Evolutionary conservation across 495 filamentous ascomycete species (phyloP), one percentile per base, ranked within the genome.

Genomic region (Daldinia childiae): DNA sequence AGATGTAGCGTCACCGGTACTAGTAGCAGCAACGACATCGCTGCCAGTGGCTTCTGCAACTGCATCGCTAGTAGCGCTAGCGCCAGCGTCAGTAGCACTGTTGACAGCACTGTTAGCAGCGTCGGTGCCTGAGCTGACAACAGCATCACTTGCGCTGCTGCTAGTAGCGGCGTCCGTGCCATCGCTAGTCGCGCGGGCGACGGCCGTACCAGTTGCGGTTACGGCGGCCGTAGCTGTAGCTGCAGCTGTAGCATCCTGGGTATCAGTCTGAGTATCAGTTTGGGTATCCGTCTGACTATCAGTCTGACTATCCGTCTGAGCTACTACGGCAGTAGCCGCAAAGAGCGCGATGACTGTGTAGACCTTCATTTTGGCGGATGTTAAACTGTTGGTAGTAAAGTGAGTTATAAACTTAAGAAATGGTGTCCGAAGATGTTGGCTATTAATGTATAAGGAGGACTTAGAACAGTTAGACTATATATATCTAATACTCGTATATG

Each of bases 291-390:
- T 29, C 26, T 58, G 39, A 8, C 59, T 62, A 43, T 62, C 45
- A 3, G 27, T 58, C 11, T 73, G 68, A 8, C 62, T 62, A 43
- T 64, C 39, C 3, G 27, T 62, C 12, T 73, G 71, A 38, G 72
- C 68, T 27, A 68, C 60, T n/a, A 66, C 66, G 41, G 73, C 62
- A 41, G 73, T 72, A 55, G 63, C 76, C 57, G 69, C 71, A 3
- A 73, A 27, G 26, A 73, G 57, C 7, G 61, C 48, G 21, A 73
- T 27, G n/a, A 58, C 56, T 19, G 65, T 27, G 8, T 57, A 57
- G 27, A 52, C 50, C 62, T 69, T 73, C 71, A 73, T 73, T 17
- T 62, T 69, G 54, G 24, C 39, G 21, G 5, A 59, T 36, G 55
- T 30, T 55, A 39, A 34, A 17, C 4, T 36, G 34, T 15, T 32